A percentile compares a stretch with the other conserved stretches of the same genome.
Conservation (phyloP, 2,329 filamentous ascomycete genomes). For the Monosporascus sp. region DNA sequence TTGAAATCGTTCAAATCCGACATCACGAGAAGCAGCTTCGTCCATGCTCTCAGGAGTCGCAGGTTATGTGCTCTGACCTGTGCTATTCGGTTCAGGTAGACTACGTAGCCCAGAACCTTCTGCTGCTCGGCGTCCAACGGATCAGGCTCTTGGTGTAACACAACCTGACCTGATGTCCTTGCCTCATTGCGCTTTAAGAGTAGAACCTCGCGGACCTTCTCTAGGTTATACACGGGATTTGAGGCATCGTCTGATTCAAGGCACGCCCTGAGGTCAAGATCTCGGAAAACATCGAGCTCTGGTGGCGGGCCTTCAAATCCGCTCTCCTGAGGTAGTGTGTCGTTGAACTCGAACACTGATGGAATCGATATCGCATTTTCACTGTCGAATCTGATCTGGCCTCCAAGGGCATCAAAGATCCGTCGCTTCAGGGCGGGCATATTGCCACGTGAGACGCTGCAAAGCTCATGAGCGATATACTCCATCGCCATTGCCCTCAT, state of each 20-base stretch:
- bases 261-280: conserved; percentile 64
- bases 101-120: conserved; percentile 55
- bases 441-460: conserved; percentile 65
- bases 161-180: conserved; percentile 42
- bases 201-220: conserved; percentile 69
- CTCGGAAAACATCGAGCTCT: conserved; percentile 53
- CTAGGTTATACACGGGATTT: conserved; percentile 59
- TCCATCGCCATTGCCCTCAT: conserved; percentile 74
- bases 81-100: conserved; percentile 58
- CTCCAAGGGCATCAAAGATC: conserved; percentile 70
- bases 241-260: conserved; percentile 53
- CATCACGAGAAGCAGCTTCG: conserved; percentile 77
- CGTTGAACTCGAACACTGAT: conserved; percentile 86
- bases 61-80: conserved; percentile 54
- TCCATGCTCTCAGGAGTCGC: conserved; percentile 74
- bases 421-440: conserved; percentile 66
- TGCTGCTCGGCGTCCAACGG: conserved; percentile 54
- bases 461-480: conserved; percentile 81
- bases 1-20: conserved; percentile 78
- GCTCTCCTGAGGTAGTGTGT: conserved; percentile 63
- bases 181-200: conserved; percentile 62
- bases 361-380: conserved; percentile 63
- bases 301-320: conserved; percentile 49
- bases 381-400: conserved; percentile 62
- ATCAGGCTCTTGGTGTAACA: conserved; percentile 43